Percentiles rank a stretch among this genome's conserved stretches.
phyloP scores from a whole-genome alignment of 2,329 filamentous ascomycete genomes.

The Xylariaceae sp. region DNA sequence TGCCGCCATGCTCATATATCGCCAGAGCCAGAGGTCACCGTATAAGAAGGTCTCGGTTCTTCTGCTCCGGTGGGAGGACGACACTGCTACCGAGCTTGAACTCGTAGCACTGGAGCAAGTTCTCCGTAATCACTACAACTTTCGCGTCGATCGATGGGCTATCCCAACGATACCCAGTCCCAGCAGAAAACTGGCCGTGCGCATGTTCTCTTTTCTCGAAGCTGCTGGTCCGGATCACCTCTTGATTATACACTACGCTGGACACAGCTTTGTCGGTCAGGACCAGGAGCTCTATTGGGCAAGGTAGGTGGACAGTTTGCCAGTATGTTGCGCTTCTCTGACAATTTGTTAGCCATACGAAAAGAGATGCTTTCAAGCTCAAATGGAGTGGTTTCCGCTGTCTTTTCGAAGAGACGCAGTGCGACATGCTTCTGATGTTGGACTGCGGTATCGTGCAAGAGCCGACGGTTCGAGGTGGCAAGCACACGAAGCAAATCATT shows the following conservation, averaged over 20 bases:
- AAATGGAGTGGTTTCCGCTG: conserved; percentile 61
- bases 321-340: conserved; percentile 32
- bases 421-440: conserved; percentile 57
- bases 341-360: conserved; percentile 45
- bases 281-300: conserved; percentile 63
- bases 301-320: conserved; percentile 45
- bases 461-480: conserved; percentile 44
- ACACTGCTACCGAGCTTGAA: conserved; percentile 49
- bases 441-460: conserved; percentile 57
- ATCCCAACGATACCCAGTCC: conserved; percentile 57
- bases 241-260: conserved; percentile 60
- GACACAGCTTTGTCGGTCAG: conserved; percentile 52
- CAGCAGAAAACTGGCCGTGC: conserved; percentile 56
- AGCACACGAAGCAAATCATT: conserved; percentile 58
- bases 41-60: conserved; percentile 57
- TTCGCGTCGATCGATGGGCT: conserved; percentile 54
- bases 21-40: conserved; percentile 53
- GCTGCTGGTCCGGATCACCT: conserved; percentile 54
- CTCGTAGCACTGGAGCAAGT: conserved; percentile 51
- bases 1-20: conserved; percentile 62
- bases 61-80: conserved; percentile 58
- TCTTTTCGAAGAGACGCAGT: conserved; percentile 57
- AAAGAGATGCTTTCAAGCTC: conserved; percentile 54
- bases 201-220: conserved; percentile 56
- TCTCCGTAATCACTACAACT: conserved; percentile 56